These are phyloP conservation scores for Earliella scabrosa DNA, from an alignment of 1,284 basidiomycete species.

Conservation along the genomic window DNA sequence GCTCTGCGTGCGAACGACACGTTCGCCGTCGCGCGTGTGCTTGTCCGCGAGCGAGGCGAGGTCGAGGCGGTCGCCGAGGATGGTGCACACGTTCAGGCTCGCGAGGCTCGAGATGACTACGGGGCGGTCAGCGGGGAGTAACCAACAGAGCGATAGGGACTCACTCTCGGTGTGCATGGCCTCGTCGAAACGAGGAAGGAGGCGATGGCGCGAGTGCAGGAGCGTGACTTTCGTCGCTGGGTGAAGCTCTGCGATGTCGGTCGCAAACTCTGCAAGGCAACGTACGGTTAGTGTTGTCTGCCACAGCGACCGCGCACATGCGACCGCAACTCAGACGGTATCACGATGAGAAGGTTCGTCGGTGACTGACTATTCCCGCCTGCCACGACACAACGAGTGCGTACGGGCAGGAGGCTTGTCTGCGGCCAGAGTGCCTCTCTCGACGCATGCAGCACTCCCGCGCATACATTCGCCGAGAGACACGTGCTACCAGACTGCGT, in stretches of 20 bases:
- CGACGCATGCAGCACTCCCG: no score
- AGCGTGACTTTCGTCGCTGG: conserved; percentile 65
- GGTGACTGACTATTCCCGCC: no score
- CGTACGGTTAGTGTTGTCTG: background rate
- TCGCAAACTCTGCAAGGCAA: conserved; percentile 56
- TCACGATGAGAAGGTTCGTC: no score
- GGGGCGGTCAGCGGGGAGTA: background rate
- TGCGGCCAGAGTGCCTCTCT: no score
- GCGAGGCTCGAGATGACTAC: conserved; percentile 51
- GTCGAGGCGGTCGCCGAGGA: conserved; percentile 62
- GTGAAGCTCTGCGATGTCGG: conserved; percentile 67
- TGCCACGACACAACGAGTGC: no score
- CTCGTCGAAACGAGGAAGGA: conserved; percentile 64
- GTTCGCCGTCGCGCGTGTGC: conserved; percentile 30
- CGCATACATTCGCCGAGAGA: no score
- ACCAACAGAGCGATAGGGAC: conserved; percentile 9
- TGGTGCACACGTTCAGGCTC: conserved; percentile 48
- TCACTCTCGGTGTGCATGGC: conserved; percentile 60
- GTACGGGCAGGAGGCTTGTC: no score
- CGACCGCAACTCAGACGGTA: no score
- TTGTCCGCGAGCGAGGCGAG: conserved; percentile 39
- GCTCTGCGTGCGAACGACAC: conserved; percentile 55
- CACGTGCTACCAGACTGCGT: no score
- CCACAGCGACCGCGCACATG: no score
- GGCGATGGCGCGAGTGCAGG: conserved; percentile 64